Percentiles rank a stretch among this genome's conserved stretches.
phyloP scores from a whole-genome alignment of 1,139 yeast species.

The Yarrowia galli region DNA sequence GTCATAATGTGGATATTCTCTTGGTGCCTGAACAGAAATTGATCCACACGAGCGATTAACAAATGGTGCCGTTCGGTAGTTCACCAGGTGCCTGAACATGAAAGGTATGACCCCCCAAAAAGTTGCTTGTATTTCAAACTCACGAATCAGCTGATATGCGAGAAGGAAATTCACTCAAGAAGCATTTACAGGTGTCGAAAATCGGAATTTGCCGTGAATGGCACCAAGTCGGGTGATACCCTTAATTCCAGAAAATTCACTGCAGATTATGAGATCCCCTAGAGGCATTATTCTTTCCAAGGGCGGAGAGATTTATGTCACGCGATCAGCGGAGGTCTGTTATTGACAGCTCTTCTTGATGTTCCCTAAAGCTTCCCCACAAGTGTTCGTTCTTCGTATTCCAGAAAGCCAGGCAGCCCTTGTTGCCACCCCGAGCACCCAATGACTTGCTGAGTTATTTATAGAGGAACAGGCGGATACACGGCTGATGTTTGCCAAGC shows the following conservation, averaged over 20 bases:
- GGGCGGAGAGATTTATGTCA: too few species aligned
- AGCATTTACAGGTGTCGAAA: neutral
- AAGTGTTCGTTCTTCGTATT: neutral
- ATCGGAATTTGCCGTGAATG: neutral
- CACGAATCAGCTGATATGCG: conserved; percentile 17
- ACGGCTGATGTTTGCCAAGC: neutral
- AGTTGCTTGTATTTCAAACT: conserved; percentile 3
- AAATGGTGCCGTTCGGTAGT: conserved; percentile 1
- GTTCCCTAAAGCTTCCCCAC: too few species aligned
- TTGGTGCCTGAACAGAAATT: neutral
- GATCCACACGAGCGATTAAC: neutral
- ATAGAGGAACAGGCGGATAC: neutral
- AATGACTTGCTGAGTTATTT: neutral
- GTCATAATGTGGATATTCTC: too few species aligned
- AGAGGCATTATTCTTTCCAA: neutral
- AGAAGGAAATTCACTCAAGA: conserved; percentile 1
- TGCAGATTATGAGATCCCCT: neutral
- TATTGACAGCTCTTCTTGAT: too few species aligned
- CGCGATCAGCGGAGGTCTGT: too few species aligned
- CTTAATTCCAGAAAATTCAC: neutral
- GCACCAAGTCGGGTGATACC: neutral
- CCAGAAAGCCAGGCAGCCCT: conserved; percentile 10
- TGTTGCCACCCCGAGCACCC: neutral
- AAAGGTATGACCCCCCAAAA: neutral
- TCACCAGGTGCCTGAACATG: neutral